Evolutionary conservation across 2,329 filamentous ascomycete species (phyloP), one percentile per base, ranked within the genome.

Genomic region (Hypoxylon sp.): DNA sequence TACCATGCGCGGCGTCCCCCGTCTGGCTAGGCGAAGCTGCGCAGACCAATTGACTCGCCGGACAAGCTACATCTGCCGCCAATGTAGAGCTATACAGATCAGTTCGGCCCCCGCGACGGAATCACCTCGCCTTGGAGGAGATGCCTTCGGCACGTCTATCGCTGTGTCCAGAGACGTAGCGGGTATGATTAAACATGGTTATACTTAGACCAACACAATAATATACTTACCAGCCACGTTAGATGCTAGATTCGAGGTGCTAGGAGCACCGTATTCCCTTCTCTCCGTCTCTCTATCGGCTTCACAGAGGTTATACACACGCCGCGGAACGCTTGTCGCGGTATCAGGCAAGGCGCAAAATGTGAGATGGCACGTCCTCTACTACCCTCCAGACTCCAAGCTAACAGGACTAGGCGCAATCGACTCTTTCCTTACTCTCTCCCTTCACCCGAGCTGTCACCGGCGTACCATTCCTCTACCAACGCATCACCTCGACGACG

Each of bases 171-270:
- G 82, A 70, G 84, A 87, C 71, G 79, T 81, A 51, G 81, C 86
- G 54, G 85, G 85, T 87, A 81, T 46, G 72, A 42, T 64, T 33
- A 48, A 7, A n/a, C 6, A 11, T 44, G 73, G 26, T 45, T 63
- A 1, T 9, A 24, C 22, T 44, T 46, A 14, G 48, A 1, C 24
- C 11, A 11, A 6, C 51, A 18, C 16, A 32, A 12, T 9, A 11
- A 5, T 18, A 32, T 51, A 28, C 63, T 64, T 49, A 66, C 53
- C 40, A 30, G 11, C 4, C 18, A 11, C 36, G 8, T 46, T 72
- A 97, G 96, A 98, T 86, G 96, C 96, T 57, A 89, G 90, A 61
- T 99, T 99, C 79, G 93, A 98, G 79, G 93, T 98, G 49, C 83
- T 99, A 69, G 96, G 96, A 67, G 88, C 92, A 22, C 93, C 95